These are phyloP conservation scores for Penicillium sp. DNA, from an alignment of 2,329 filamentous ascomycete genomes.

Conservation along the genomic window DNA sequence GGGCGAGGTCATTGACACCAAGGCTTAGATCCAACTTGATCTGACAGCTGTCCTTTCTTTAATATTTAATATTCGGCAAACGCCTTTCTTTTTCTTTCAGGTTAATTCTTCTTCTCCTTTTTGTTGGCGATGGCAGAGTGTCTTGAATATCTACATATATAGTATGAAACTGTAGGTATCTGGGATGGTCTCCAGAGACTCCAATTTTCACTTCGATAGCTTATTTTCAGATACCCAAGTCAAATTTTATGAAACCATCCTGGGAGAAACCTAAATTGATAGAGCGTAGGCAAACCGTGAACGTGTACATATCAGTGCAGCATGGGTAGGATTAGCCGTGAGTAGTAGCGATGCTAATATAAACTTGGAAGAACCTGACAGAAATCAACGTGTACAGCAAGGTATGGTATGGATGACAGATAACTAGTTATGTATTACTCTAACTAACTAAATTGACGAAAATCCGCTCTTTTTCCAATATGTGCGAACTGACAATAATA, in stretches of 20 bases:
- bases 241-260: background rate
- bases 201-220: background rate
- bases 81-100: background rate
- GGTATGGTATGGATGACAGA: no score
- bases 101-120: background rate
- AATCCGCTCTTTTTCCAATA: no score
- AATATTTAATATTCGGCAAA: constrained; percentile 9
- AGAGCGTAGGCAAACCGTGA: background rate
- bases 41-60: constrained; percentile 4
- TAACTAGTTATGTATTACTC: no score
- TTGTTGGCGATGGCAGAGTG: background rate
- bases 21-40: constrained; percentile 20
- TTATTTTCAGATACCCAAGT: constrained; percentile 16
- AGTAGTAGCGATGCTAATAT: no score
- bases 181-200: background rate
- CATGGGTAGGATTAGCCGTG: no score
- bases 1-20: constrained; percentile 25
- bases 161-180: background rate
- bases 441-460: no score
- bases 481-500: no score
- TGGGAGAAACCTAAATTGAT: no score
- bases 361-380: background rate
- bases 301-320: background rate
- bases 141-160: background rate
- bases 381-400: no score